Percentiles rank a stretch among this genome's conserved stretches.
Evolutionary conservation across 257 asterid species (phyloP).

Genomic region (Rubia yunnanensis): DNA sequence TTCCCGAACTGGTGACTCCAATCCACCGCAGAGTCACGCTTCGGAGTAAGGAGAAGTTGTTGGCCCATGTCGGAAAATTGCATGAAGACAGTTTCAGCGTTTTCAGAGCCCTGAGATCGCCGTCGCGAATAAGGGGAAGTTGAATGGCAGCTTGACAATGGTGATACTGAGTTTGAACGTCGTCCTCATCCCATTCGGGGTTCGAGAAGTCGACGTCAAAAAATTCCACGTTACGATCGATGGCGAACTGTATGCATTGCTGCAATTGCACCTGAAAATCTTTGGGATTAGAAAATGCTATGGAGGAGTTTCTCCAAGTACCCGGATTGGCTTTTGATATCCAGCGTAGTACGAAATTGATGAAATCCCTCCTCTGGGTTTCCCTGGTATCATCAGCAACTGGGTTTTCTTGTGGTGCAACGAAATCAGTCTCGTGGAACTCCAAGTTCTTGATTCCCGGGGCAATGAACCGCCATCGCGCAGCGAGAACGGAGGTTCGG

Average conservation of each 20-base stretch:
- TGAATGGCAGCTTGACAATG: background rate
- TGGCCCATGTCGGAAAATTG: background rate
- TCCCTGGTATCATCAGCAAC: too few relatives aligned
- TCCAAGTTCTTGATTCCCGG: slow-evolving; percentile 13
- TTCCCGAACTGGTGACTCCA: background rate
- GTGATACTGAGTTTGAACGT: background rate
- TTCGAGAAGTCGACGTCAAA: slow-evolving; percentile 23
- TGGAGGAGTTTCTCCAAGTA: background rate
- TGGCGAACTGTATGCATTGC: slow-evolving; percentile 6
- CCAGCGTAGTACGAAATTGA: slow-evolving; percentile 13
- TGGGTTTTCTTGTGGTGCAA: background rate
- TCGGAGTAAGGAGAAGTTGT: background rate
- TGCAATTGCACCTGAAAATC: background rate
- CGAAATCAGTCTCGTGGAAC: slow-evolving; percentile 20
- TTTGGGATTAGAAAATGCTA: slow-evolving; percentile 13
- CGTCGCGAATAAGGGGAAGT: slow-evolving; percentile 1
- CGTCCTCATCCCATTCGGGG: slow-evolving; percentile 12
- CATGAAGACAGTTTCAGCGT: slow-evolving; percentile 16
- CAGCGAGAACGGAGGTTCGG: background rate
- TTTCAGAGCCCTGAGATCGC: slow-evolving; percentile 3
- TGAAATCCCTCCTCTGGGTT: slow-evolving; percentile 11
- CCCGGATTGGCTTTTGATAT: slow-evolving; percentile 5
- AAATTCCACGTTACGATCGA: background rate
- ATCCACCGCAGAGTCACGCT: slow-evolving; percentile 23
- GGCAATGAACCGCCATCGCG: slow-evolving; percentile 7